Base-by-base conservation (phyloP, 257 asterid species). In the Scutellaria minor region DNA sequence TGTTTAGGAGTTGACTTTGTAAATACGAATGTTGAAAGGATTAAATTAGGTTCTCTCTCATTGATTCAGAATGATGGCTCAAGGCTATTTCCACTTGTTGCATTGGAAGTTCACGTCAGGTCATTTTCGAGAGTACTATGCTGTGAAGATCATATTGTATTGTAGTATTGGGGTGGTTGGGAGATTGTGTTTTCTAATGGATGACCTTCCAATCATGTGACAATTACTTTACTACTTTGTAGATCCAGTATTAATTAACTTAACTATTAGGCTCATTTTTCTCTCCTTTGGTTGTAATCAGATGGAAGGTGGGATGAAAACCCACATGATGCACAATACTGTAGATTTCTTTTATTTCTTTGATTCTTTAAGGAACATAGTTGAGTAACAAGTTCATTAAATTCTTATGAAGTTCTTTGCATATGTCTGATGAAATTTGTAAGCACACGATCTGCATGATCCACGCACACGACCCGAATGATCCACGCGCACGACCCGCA, bases 1-100 rank as follows among this genome's bases (percentile, higher is more conserved):
- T 18, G 9, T 11, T 72, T 42, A 52, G 75, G 65, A 44, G 70
- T 66, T 60, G 74, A 45, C 64, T 50, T 64, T 53, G 39, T 42
- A 39, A 70, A 53, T 15, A 22, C 37, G 14, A 63, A 22, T 39
- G 14, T 45, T 53, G 10, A n/a, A 46, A 39, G 9, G 63, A 71
- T 51, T 66, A 58, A 22, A 35, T 18, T 10, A 15, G 27, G 61
- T 42, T 20, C 5, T 44, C 50, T 41, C 20, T 12, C 15, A 7
- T 68, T 58, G 65, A 42, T 53, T 62, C 15, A 22, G 73, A 59
- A 68, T 50, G 66, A 24, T 59, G 53, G 10, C 18, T 62, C 31
- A 5, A 14, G 35, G 59, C 44, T 46, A 13, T 41, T 69, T 27
- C 31, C 56, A 20, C 65, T 54, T 22, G 62, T 10, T 53, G 63